Conservation (phyloP, 805 yeast genomes). For the Wickerhamomyces chambardii region DNA sequence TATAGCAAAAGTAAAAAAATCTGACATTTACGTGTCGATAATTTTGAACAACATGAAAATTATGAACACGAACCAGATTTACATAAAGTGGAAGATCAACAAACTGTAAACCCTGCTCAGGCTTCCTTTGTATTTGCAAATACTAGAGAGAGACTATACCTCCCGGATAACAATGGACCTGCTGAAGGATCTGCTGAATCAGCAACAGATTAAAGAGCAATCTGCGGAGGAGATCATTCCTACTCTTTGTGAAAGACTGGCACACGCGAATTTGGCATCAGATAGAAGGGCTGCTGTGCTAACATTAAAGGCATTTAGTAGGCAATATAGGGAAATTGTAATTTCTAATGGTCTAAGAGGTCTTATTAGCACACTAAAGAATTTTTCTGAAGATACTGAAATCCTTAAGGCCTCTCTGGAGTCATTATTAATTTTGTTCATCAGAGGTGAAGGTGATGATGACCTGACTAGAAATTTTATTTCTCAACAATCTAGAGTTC, state of each 20-base stretch:
- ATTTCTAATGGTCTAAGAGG: slow-evolving; percentile 81
- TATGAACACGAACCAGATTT: background rate
- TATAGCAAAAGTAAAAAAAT: no score
- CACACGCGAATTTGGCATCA: slow-evolving; percentile 70
- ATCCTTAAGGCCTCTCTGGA: slow-evolving; percentile 77
- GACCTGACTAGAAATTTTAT: slow-evolving; percentile 64
- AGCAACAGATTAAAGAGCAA: slow-evolving; percentile 34
- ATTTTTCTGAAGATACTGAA: slow-evolving; percentile 62
- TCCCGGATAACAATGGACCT: background rate
- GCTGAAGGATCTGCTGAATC: background rate
- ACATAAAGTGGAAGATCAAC: no score
- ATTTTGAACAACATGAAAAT: no score
- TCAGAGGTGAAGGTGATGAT: slow-evolving; percentile 57
- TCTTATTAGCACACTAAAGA: slow-evolving; percentile 52
- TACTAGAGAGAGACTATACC: background rate
- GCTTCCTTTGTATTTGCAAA: no score
- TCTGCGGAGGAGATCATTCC: slow-evolving; percentile 79
- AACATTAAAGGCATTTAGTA: slow-evolving; percentile 79
- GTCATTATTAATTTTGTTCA: slow-evolving; percentile 73
- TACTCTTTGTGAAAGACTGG: slow-evolving; percentile 79
- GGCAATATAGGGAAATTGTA: slow-evolving; percentile 85
- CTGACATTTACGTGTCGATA: background rate
- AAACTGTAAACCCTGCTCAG: no score
- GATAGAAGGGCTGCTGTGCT: slow-evolving; percentile 90
- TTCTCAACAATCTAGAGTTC: slow-evolving; percentile 62